phyloP scores from a whole-genome alignment of 2,329 filamentous ascomycete species.

The Talaromyces marneffei region DNA sequence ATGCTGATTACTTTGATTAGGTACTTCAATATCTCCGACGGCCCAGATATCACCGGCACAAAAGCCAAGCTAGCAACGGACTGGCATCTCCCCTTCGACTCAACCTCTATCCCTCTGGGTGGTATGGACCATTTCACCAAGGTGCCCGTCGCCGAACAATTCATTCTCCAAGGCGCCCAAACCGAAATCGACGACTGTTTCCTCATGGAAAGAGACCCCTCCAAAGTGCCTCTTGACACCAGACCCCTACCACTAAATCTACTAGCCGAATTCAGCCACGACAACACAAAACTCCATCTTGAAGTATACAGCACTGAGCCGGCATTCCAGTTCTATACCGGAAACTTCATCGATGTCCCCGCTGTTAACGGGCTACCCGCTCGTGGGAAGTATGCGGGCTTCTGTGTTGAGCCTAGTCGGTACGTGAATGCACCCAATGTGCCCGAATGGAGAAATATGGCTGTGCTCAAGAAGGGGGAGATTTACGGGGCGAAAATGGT shows the following conservation, averaged over 20 bases:
- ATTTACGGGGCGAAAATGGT: constrained; percentile 75
- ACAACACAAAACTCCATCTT: constrained; percentile 68
- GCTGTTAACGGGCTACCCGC: constrained; percentile 55
- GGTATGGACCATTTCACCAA: constrained; percentile 59
- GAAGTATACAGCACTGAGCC: constrained; percentile 90
- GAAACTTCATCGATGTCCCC: constrained; percentile 74
- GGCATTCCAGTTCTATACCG: constrained; percentile 95
- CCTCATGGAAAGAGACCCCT: constrained; percentile 61
- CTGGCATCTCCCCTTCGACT: constrained; percentile 68
- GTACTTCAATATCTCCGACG: constrained; percentile 62
- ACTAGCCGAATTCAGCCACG: constrained; percentile 68
- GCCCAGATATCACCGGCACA: constrained; percentile 57
- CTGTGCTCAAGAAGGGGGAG: constrained; percentile 76
- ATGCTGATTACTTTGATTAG: constrained; percentile 31
- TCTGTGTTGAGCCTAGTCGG: constrained; percentile 87
- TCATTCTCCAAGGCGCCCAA: constrained; percentile 63
- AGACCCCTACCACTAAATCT: constrained; percentile 57
- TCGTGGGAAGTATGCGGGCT: constrained; percentile 64
- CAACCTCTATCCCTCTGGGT: constrained; percentile 66
- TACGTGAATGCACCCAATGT: constrained; percentile 86
- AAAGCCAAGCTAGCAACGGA: constrained; percentile 53
- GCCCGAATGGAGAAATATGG: constrained; percentile 71
- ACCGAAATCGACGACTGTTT: constrained; percentile 91
- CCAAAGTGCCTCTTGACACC: constrained; percentile 59
- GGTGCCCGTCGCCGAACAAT: constrained; percentile 59